Conservation (phyloP, 305 asterid genomes). For the Fraxinus albicans region DNA sequence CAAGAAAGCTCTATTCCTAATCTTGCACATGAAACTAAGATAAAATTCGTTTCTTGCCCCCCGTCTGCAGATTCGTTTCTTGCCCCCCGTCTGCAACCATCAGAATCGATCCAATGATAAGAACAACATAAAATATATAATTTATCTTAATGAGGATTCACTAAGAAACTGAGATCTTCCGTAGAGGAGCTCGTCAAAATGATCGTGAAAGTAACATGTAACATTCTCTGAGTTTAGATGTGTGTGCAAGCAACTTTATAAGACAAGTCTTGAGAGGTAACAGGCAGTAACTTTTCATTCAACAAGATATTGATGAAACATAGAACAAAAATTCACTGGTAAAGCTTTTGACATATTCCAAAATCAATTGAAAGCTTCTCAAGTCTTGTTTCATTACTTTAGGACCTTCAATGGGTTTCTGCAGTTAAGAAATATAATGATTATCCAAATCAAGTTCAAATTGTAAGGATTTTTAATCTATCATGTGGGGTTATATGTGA, state of each 20-base stretch:
- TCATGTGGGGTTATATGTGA: too few relatives aligned
- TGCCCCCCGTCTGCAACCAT: slow-evolving; percentile 79
- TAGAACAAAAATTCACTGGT: slow-evolving; percentile 65
- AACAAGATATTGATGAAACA: slow-evolving; percentile 5
- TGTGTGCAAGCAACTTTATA: neutral
- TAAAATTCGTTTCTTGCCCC: slow-evolving; percentile 92
- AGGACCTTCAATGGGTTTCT: slow-evolving; percentile 70
- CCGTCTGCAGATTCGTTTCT: slow-evolving; percentile 93
- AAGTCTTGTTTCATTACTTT: slow-evolving; percentile 66
- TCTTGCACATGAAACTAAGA: slow-evolving; percentile 93
- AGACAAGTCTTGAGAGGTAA: neutral
- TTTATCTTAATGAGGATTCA: neutral
- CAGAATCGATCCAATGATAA: slow-evolving; percentile 19
- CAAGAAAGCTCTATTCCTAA: slow-evolving; percentile 76
- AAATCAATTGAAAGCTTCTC: slow-evolving; percentile 88
- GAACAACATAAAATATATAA: neutral
- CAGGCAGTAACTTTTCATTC: neutral
- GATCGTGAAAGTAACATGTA: neutral
- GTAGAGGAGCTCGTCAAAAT: neutral
- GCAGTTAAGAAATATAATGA: slow-evolving; percentile 25
- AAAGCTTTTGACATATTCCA: slow-evolving; percentile 91
- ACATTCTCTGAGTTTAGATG: neutral
- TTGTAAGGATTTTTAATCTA: too few relatives aligned
- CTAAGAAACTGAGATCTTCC: neutral
- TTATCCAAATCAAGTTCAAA: slow-evolving; percentile 4